Percentiles rank a stretch among this genome's conserved stretches.
Conservation (phyloP, 352 stramenopile genomes). For the Peronospora tabacina region DNA sequence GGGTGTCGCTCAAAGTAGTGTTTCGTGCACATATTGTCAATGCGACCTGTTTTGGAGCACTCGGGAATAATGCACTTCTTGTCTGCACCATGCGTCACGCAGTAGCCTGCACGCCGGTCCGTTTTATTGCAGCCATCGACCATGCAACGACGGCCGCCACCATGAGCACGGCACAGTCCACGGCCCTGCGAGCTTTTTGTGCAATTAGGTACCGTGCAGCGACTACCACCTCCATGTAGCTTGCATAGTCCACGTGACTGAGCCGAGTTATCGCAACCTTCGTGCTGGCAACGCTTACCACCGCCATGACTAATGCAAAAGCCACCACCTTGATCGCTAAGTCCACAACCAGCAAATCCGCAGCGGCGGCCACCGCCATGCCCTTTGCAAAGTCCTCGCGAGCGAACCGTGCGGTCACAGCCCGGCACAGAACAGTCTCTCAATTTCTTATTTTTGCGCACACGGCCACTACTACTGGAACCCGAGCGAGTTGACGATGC, state of each 20-base stretch:
- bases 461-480: slow-evolving; percentile 32
- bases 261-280: slow-evolving; percentile 73
- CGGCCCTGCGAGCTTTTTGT: slow-evolving; percentile 83
- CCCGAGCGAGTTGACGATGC: slow-evolving; percentile 34
- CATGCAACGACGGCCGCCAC: slow-evolving; percentile 75
- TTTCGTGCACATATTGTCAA: slow-evolving; percentile 78
- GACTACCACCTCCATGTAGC: slow-evolving; percentile 67
- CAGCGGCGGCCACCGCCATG: slow-evolving; percentile 71
- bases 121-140: slow-evolving; percentile 83
- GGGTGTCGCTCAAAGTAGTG: slow-evolving; percentile 80
- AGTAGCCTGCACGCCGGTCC: slow-evolving; percentile 65
- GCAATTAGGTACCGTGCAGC: slow-evolving; percentile 71
- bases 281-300: slow-evolving; percentile 70
- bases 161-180: slow-evolving; percentile 75
- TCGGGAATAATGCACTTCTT: slow-evolving; percentile 74
- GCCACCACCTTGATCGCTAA: slow-evolving; percentile 71
- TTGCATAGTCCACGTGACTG: slow-evolving; percentile 80
- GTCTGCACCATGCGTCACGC: slow-evolving; percentile 74
- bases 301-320: slow-evolving; percentile 80
- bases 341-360: slow-evolving; percentile 51
- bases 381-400: slow-evolving; percentile 70
- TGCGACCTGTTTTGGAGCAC: slow-evolving; percentile 78
- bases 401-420: slow-evolving; percentile 70
- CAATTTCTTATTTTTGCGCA: slow-evolving; percentile 75
- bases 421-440: slow-evolving; percentile 75